Evolutionary conservation across 2,329 filamentous ascomycete genomes (phyloP).

Genomic region (Aulographum hederae): DNA sequence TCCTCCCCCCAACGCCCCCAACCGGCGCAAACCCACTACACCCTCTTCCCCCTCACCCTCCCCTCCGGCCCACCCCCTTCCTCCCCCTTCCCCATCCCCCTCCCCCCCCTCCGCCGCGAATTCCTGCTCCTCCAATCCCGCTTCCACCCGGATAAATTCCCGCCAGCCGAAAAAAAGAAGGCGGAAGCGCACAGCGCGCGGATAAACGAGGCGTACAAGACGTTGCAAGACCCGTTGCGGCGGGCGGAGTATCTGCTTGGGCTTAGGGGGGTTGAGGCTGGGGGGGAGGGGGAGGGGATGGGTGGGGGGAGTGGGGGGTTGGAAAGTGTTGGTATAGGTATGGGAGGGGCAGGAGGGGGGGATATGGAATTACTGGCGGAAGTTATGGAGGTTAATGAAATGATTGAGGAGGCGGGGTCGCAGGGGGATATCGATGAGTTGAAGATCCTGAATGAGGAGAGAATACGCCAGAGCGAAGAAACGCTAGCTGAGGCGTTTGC

Average conservation of each 20-base stretch:
- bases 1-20: neutral
- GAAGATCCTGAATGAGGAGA: slow-evolving; percentile 44
- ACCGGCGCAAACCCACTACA: slow-evolving; percentile 42
- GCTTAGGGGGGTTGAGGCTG: slow-evolving; percentile 56
- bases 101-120: slow-evolving; percentile 54
- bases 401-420: slow-evolving; percentile 35
- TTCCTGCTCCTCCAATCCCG: slow-evolving; percentile 70
- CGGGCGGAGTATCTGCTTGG: slow-evolving; percentile 77
- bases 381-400: slow-evolving; percentile 55
- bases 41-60: slow-evolving; percentile 69
- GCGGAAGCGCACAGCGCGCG: slow-evolving; percentile 57
- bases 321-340: too few relatives aligned
- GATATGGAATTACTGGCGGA: slow-evolving; percentile 56
- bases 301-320: slow-evolving; percentile 32
- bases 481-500: slow-evolving; percentile 47
- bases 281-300: slow-evolving; percentile 57
- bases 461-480: slow-evolving; percentile 46
- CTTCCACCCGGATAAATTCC: slow-evolving; percentile 53
- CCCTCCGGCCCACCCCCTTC: slow-evolving; percentile 58
- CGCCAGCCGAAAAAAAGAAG: slow-evolving; percentile 29
- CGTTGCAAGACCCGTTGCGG: slow-evolving; percentile 56
- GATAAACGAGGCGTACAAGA: slow-evolving; percentile 87
- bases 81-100: slow-evolving; percentile 59
- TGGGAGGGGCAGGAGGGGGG: slow-evolving; percentile 3
- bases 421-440: slow-evolving; percentile 47